Evolutionary conservation across 345 rosid species (phyloP), one percentile per base, ranked within the genome.

Genomic region (Acer negundo): DNA sequence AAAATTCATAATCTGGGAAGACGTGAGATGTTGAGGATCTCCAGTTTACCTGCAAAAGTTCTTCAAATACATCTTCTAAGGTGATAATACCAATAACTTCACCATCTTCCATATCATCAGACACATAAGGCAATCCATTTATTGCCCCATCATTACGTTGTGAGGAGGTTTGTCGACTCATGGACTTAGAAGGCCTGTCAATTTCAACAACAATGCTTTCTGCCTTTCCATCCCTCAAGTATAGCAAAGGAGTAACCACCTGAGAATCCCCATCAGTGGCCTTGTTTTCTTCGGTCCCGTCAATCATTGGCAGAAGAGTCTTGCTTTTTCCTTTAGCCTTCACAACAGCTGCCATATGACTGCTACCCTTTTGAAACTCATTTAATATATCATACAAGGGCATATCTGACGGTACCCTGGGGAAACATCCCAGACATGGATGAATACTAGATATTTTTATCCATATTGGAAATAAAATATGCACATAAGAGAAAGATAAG

Each of bases 291-390:
- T 83, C 84, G 7, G 62, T 80, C 66, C 83, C 90, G 47, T 76
- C 84, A 17, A 64, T 58, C 53, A 83, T 76, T 20, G 84, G 78
- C 19, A 75, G 84, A 83, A 77, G 81, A 75, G 71, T 75, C 86
- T 87, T 90, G 79, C 47, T 72, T 82, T 90, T 93, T 53, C 86
- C 92, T 67, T 88, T 92, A 59, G 86, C 85, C 84, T 86, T 92
- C 75, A 94, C 99, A 79, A 96, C 97, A 77, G 99, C 99, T 28
- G 99, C 99, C 99, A 96, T 96, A 80, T 96, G 99, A 85, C 99
- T 96, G 87, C 99, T 96, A 16, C 99, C 99, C 85, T 96, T 94
- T 81, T 96, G 99, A 84, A 96, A 96, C 86, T 96, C 99, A 24
- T 96, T 96, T 73, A 96, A 83, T 75, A 96, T 96, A 83, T 94